Base-by-base conservation (phyloP, 2,329 filamentous ascomycete genomes). In the Pseudogymnoascus sp. region DNA sequence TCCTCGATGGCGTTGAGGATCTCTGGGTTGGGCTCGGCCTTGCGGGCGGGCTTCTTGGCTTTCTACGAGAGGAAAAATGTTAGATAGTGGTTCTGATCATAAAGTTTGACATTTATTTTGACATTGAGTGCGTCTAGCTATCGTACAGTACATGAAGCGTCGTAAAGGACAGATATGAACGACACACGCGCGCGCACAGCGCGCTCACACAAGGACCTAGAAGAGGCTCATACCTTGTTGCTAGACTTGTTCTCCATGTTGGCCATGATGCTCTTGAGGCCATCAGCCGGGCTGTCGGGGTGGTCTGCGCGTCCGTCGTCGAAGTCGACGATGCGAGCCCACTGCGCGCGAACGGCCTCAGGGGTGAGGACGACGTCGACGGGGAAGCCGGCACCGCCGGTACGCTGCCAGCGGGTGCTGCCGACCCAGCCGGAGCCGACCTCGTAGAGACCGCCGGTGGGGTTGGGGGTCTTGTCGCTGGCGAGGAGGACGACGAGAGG, bases 401-500 rank as follows among this genome's bases (percentile, higher is more conserved):
- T 87, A 71, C 95, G 88, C 82, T 99, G 93, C 93, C 93, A 99
- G 78, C 95, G 88, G 64, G 95, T 99, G 75, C 87, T 85, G 68
- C 89, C 92, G 72, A 88, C 86, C 95, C 95, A 99, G 68, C 93
- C 95, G 74, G 90, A 95, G 72, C 95, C 95, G 70, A 93, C 91
- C 80, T 99, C 95, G 79, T 92, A 99, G 60, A 99, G 84, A 62
- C 88, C 89, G 68, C 93, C 93, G 65, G 92, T 97, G 68, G 90
- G 85, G 73, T 90, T 85, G 28, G 95, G 93, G 62, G 92, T 87
- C 79, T 91, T 90, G 80, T 99, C 95, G 75, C 87, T 91, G 77
- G 77, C 82, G 65, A 99, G 89, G 48, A 93, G 86, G 63, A 93
- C 86, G 62, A 99, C 93, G 39, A 98, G 80, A 66, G 95, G 95